A percentile compares a stretch with the other conserved stretches of the same genome.
Conservation (phyloP, 345 rosid species). For the Raphanus raphanistrum region DNA sequence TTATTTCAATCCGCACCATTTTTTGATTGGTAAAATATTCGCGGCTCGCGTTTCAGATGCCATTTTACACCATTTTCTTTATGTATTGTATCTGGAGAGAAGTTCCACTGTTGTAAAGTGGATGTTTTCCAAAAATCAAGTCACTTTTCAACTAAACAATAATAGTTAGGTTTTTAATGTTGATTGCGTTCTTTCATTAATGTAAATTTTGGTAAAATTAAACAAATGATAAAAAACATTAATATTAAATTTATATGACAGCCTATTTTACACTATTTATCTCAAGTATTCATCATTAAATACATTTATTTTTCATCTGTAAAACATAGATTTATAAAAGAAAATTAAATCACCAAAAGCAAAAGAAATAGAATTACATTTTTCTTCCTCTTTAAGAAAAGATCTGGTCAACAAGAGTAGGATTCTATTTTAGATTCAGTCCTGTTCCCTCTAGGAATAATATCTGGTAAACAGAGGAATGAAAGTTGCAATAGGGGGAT, state of each 20-base stretch:
- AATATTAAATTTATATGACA: neutral
- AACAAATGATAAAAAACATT: neutral
- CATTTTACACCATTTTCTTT: neutral
- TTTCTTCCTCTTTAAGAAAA: neutral
- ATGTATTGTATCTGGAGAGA: neutral
- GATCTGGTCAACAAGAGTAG: slow-evolving; percentile 15
- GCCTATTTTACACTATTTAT: neutral
- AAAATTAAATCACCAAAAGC: neutral
- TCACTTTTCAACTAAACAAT: neutral
- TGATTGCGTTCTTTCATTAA: neutral
- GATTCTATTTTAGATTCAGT: neutral
- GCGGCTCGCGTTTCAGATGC: too few species aligned
- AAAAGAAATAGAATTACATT: neutral
- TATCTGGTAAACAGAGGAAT: slow-evolving; percentile 7
- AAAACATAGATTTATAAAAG: neutral
- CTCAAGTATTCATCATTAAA: neutral
- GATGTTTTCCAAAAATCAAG: neutral
- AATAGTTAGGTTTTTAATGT: neutral
- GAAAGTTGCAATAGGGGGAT: neutral
- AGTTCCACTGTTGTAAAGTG: neutral
- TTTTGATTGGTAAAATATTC: too few species aligned
- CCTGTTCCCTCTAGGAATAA: neutral
- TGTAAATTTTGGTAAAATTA: neutral
- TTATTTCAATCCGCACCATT: too few species aligned
- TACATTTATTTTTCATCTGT: neutral